Conservation (phyloP, 140 eudicot genomes). For the Flaveria floridana region DNA sequence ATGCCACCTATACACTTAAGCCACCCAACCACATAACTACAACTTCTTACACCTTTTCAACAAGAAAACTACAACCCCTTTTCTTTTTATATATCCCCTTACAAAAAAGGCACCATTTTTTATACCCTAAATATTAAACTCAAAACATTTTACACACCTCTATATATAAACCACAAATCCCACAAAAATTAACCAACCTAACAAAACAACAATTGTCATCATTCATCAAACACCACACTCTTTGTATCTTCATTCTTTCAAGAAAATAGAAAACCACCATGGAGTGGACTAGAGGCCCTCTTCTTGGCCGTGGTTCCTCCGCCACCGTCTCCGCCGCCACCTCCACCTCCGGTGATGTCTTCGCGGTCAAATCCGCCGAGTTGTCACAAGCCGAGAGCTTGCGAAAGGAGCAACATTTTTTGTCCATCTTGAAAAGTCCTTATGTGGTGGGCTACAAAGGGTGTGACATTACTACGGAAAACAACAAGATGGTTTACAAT, state of each 20-base stretch:
- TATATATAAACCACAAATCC: conserved; percentile 18
- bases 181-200: conserved; percentile 12
- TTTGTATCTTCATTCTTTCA: background rate
- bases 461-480: conserved; percentile 44
- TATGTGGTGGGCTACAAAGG: conserved; percentile 59
- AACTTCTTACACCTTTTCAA: conserved; percentile 23
- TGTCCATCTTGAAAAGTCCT: conserved; percentile 45
- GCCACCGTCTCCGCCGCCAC: conserved; percentile 69
- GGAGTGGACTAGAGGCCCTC: conserved; percentile 73
- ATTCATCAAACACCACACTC: background rate
- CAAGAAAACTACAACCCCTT: conserved; percentile 33
- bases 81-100: background rate
- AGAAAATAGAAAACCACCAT: conserved; percentile 26
- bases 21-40: conserved; percentile 39
- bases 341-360: conserved; percentile 42
- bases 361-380: conserved; percentile 65
- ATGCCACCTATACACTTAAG: conserved; percentile 42
- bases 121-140: background rate
- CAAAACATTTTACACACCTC: conserved; percentile 15
- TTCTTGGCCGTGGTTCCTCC: conserved; percentile 75
- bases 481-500: conserved; percentile 43
- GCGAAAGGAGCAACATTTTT: conserved; percentile 51
- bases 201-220: conserved; percentile 23
- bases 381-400: conserved; percentile 42
- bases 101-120: background rate